These are phyloP conservation scores for Amanita jacksonii DNA, from an alignment of 768 basidiomycete species.

Conservation along the genomic window DNA sequence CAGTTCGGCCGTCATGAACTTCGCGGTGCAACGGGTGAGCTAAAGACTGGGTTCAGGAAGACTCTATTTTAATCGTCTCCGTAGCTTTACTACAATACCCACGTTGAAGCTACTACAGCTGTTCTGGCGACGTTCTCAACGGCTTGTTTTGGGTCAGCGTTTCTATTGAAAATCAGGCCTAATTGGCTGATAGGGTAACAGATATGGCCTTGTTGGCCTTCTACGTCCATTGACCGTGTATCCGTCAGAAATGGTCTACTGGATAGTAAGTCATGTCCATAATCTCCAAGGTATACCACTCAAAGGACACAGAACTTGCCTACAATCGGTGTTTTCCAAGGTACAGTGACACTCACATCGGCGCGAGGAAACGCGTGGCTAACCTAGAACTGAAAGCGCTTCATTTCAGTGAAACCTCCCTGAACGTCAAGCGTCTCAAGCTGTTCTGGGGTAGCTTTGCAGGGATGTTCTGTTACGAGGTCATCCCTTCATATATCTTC, in stretches of 20 bases:
- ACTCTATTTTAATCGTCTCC: neutral
- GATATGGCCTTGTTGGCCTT: constrained; percentile 52
- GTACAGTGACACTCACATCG: constrained; percentile 16
- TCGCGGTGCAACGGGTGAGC: constrained; percentile 47
- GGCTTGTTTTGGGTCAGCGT: constrained; percentile 45
- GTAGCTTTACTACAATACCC: constrained; percentile 50
- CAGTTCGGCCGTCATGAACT: constrained; percentile 47
- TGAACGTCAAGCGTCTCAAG: constrained; percentile 38
- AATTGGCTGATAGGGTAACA: constrained; percentile 13
- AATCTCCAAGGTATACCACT: neutral
- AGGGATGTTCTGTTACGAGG: constrained; percentile 43
- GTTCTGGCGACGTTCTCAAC: constrained; percentile 56
- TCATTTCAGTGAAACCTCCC: constrained; percentile 32
- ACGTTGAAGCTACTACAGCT: constrained; percentile 45
- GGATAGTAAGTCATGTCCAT: constrained; percentile 28
- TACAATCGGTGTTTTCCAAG: constrained; percentile 51
- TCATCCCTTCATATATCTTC: constrained; percentile 50
- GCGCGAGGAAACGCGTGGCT: neutral
- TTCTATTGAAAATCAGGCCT: neutral
- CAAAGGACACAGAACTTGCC: constrained; percentile 34
- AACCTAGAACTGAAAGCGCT: constrained; percentile 24
- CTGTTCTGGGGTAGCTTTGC: constrained; percentile 43
- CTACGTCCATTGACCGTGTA: constrained; percentile 50
- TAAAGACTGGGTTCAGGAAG: neutral
- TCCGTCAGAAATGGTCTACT: constrained; percentile 58